These are phyloP conservation scores for Linaria vulgaris DNA, from an alignment of 257 asterid species.

Conservation along the genomic window DNA sequence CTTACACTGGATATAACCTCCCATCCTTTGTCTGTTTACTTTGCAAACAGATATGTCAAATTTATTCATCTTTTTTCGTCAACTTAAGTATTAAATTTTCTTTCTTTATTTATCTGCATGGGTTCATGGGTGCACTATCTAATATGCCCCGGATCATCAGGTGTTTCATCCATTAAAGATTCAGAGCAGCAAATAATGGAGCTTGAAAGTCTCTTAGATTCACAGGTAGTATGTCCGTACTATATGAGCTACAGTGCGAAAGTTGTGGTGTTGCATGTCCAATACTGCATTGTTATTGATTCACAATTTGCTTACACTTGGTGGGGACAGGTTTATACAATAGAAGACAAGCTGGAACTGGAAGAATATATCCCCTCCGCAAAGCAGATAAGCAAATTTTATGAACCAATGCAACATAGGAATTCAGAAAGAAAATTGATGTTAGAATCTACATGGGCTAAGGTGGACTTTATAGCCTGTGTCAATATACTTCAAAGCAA, in stretches of 20 bases:
- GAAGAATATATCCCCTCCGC: conserved; percentile 43
- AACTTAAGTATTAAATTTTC: not conserved
- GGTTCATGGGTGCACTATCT: conserved; percentile 20
- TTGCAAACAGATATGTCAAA: too few relatives aligned
- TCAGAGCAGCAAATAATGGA: conserved; percentile 53
- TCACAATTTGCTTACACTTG: conserved; percentile 14
- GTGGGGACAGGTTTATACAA: conserved; percentile 52
- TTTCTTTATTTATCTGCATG: conserved; percentile 18
- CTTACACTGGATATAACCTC: too few relatives aligned
- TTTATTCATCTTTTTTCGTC: not conserved
- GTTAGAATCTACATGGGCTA: conserved; percentile 44
- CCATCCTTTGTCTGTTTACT: too few relatives aligned
- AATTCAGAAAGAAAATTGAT: conserved; percentile 45
- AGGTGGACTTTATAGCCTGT: conserved; percentile 43
- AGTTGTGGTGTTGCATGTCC: not conserved
- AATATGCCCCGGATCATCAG: conserved; percentile 34
- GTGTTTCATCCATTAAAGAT: conserved; percentile 43
- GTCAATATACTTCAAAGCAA: not conserved
- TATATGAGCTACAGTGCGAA: conserved; percentile 9
- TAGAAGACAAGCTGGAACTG: conserved; percentile 38
- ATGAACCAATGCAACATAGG: conserved; percentile 45
- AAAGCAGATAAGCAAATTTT: conserved; percentile 50
- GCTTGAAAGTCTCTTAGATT: conserved; percentile 80
- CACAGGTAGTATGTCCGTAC: conserved; percentile 46
- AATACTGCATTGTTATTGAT: conserved; percentile 4